A percentile compares a stretch with the other conserved stretches of the same genome.
Conservation (phyloP, 2,329 filamentous ascomycete genomes). For the Torrubiellomyces zombiae region DNA sequence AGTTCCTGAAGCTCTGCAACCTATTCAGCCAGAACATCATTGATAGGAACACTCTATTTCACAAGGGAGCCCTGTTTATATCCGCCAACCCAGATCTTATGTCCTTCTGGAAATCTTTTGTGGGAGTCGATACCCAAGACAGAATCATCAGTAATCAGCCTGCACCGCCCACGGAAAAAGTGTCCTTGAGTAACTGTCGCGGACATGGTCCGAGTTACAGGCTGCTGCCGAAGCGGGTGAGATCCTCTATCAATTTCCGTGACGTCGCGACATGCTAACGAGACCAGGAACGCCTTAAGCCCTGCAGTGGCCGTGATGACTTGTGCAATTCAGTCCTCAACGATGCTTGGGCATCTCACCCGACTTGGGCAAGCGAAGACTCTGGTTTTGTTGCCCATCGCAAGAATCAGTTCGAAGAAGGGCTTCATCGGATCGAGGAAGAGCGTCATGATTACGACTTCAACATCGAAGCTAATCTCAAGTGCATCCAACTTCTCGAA, state of each 20-base stretch:
- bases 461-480: constrained; percentile 87
- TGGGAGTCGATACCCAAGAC: constrained; percentile 62
- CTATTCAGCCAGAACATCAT: constrained; percentile 88
- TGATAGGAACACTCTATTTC: constrained; percentile 64
- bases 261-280: constrained; percentile 5
- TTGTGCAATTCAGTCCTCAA: constrained; percentile 88
- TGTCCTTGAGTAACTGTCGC: constrained; percentile 90
- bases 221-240: constrained; percentile 64
- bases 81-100: constrained; percentile 80
- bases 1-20: constrained; percentile 95
- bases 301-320: constrained; percentile 86
- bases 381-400: constrained; percentile 94
- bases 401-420: constrained; percentile 91
- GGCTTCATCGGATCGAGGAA: constrained; percentile 89
- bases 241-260: no score
- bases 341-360: constrained; percentile 96
- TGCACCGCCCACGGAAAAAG: constrained; percentile 57
- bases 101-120: constrained; percentile 70
- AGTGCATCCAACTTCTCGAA: constrained; percentile 90
- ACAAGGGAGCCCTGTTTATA: constrained; percentile 73
- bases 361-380: constrained; percentile 96
- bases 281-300: constrained; percentile 60
- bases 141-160: constrained; percentile 65
- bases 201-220: constrained; percentile 94
- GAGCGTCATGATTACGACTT: constrained; percentile 98